phyloP scores from a whole-genome alignment of 2,329 filamentous ascomycete species.

The Microcera coccophila region DNA sequence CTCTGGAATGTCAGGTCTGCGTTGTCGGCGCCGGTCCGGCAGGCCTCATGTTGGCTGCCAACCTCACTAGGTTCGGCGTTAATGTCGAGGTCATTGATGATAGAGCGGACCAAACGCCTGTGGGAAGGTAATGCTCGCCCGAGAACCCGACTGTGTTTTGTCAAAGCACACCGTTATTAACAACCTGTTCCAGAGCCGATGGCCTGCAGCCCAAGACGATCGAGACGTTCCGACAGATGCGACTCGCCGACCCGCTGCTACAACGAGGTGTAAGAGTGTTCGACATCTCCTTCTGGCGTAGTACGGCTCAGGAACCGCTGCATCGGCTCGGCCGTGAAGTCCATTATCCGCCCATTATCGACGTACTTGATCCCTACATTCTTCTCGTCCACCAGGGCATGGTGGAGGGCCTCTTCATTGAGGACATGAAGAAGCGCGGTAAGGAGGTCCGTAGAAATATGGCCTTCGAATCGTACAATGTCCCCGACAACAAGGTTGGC shows the following conservation, averaged over 20 bases:
- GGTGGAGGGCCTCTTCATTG: slow-evolving; percentile 66
- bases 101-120: slow-evolving; percentile 61
- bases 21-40: slow-evolving; percentile 55
- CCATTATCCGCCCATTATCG: slow-evolving; percentile 63
- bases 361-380: slow-evolving; percentile 55
- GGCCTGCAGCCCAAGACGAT: slow-evolving; percentile 75
- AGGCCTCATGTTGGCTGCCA: slow-evolving; percentile 52
- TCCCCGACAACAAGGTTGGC: slow-evolving; percentile 40
- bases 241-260: slow-evolving; percentile 64
- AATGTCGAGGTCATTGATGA: slow-evolving; percentile 65
- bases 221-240: slow-evolving; percentile 70
- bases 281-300: slow-evolving; percentile 71
- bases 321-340: slow-evolving; percentile 61
- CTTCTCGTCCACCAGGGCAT: slow-evolving; percentile 68
- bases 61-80: slow-evolving; percentile 62
- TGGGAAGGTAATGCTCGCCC: slow-evolving; percentile 48
- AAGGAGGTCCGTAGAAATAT: slow-evolving; percentile 61
- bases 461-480: slow-evolving; percentile 56
- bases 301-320: slow-evolving; percentile 47
- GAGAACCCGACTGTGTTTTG: slow-evolving; percentile 6
- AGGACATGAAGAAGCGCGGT: slow-evolving; percentile 63
- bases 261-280: slow-evolving; percentile 66
- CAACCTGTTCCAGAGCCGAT: slow-evolving; percentile 50
- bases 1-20: slow-evolving; percentile 45
- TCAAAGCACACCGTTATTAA: slow-evolving; percentile 11